Evolutionary conservation across 192 early-diverging fungal species (phyloP), one percentile per base, ranked within the genome.

Genomic region (Entomortierella parvispora): DNA sequence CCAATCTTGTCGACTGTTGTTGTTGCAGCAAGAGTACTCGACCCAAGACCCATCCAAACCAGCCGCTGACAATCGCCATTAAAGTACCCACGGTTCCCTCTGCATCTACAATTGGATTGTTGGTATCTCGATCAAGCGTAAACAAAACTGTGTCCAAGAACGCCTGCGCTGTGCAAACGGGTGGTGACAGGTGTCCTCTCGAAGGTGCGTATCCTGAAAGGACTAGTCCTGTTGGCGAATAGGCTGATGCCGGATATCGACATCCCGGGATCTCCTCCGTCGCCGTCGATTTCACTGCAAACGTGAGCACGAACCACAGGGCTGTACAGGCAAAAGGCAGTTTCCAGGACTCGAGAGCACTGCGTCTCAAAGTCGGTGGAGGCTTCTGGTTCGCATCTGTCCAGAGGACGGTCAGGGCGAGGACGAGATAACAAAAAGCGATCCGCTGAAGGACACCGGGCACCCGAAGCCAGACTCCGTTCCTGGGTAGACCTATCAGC

Each of bases 41-140:
- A 9, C 85, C 87, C 9, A 71, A 17, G 22, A 88, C 50, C 65
- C 69, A 80, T 20, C 86, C 86, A 47, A 74, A 67, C 69, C 84
- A 82, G 2, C 69, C 68, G 0, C 83, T 84, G 18, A 85, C 57
- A 32, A 83, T 47, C 0, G 86, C 66, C 31, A 74, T 69, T 45
- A 89, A 60, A 0, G 79, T 88, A 6, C 83, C 81, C 5, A 87
- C 58, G 0, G 70, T 68, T 1, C 86, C 87, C 65, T 89, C 86
- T 1, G 78, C 69, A 61, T 88, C 87, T 48, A 83, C 83, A 11
- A 65, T 34, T 0, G 61, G 61, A 11, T 56, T 11, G 23, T 81
- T 61, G 57, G 71, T 64, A 17, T 78, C 65, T 37, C 77, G 85
- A 2, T 26, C 59, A 18, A 26, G 53, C 2, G 55, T 63, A 28